Base-by-base conservation (phyloP, 345 rosid genomes). In the Brassica juncea region DNA sequence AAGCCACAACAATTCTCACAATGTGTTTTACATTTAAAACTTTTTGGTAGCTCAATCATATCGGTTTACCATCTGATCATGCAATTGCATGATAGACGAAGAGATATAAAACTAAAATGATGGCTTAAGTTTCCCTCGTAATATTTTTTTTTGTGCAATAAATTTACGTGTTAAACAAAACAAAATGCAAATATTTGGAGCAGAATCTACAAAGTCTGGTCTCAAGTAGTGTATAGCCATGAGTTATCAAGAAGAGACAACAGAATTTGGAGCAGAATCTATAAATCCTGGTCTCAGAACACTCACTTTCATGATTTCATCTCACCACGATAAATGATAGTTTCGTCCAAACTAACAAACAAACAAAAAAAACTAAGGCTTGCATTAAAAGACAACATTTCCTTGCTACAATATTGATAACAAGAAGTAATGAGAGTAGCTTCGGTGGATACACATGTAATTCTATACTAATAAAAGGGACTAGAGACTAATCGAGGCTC, bases 301-400 rank as follows among this genome's bases (percentile, higher is more conserved):
- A 60, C 34, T 11, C 65, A 27, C 15, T 59, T 27, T 59, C 31
- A 28, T 28, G 31, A 28, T 28, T 3, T 28, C 65, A 25, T 25
- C 59, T 71, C 81, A 78, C 76, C 77, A 7, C 47, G 71, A 39
- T 68, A 74, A 54, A 61, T 1, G 4, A 27, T 34, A 14, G 23
- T 62, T 64, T 66, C 11, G 21, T 19, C 21, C 71, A 52, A 74
- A 69, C 66, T 69, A 73, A 73, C 68, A 35, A 71, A 58, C 21
- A 60, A 47, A 49, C 55, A 49, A 49, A 47, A 39, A 19, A 39
- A 39, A n/a, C 7, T n/a, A 4, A 61, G 70, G n/a, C 75, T 74
- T 19, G 42, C 16, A 70, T 39, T 64, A 57, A 75, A 80, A 75
- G 55, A 75, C 67, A 70, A 80, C 57, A 58, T 31, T 31, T 75